Base-by-base conservation (phyloP, 148 eudicot species). In the Rhododendron kiyosumense region DNA sequence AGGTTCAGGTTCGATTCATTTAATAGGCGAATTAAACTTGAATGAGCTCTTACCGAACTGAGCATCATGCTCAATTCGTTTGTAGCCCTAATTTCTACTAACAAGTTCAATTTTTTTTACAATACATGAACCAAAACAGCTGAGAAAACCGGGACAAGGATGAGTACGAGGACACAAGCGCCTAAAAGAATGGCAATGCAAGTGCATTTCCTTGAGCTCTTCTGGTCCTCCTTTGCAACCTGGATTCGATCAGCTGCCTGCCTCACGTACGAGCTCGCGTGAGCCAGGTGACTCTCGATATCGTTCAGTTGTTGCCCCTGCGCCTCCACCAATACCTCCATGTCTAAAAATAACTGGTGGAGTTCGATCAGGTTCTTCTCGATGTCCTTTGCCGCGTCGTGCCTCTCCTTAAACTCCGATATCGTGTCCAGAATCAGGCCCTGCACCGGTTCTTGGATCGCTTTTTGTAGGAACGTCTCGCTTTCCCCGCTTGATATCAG, bases 341-440 rank as follows among this genome's bases (percentile, higher is more conserved):
- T 94, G 87, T 93, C 96, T 20, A 94, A 65, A 86, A 95, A 91
- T 15, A 95, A 88, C 81, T 95, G 98, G 85, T 95, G 98, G 2
- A 95, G 89, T 65, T 90, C 93, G 0, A 94, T 87, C 86, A 95
- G 82, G 75, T 90, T 95, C 88, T 89, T 93, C 90, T 93, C 93
- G 0, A 92, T 93, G 88, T 93, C 96, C 85, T 91, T 94, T 34
- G 92, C 93, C 9, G 93, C 90, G 41, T 94, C 96, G n/a, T 91
- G 96, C 79, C 98, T 11, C 43, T 41, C 43, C 43, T 41, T 41
- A 41, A 41, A 41, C 43, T 41, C 43, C 7, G 43, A 41, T 41
- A 41, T 41, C 7, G 7, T 41, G 7, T 41, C 43, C 43, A 41
- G 43, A 41, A 41, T 41, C 43, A 41, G 43, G 43, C 43, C 43